phyloP scores from a whole-genome alignment of 1,284 basidiomycete genomes.

The Naganishia cerealis region DNA sequence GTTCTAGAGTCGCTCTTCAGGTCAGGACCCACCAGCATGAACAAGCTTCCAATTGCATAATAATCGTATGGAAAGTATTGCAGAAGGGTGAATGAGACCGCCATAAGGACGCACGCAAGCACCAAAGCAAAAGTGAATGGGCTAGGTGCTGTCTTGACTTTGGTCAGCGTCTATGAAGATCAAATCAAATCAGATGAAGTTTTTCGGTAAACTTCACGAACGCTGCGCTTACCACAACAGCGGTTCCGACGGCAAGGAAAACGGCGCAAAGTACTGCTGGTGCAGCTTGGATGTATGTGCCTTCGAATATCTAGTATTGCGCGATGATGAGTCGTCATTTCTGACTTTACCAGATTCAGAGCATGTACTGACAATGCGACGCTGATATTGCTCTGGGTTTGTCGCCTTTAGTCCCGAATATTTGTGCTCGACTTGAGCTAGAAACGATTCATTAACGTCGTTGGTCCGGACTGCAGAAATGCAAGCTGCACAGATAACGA shows the following conservation, averaged over 20 bases:
- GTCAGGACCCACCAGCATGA: conserved; percentile 40
- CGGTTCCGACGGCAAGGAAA: conserved; percentile 47
- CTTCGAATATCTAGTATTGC: conserved; percentile 43
- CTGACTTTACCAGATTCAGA: neutral
- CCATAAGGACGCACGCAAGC: conserved; percentile 48
- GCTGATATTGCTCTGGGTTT: conserved; percentile 29
- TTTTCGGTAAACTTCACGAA: neutral
- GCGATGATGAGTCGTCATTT: neutral
- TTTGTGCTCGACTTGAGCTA: conserved; percentile 26
- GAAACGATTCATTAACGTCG: conserved; percentile 17
- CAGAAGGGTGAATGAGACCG: conserved; percentile 38
- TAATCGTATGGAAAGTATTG: conserved; percentile 32
- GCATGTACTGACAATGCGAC: conserved; percentile 22
- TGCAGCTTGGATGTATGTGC: conserved; percentile 48
- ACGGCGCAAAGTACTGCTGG: conserved; percentile 46
- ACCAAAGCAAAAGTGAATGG: conserved; percentile 52
- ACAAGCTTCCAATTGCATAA: conserved; percentile 36
- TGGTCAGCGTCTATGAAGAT: conserved; percentile 42
- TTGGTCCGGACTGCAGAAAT: conserved; percentile 26
- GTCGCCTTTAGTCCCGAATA: conserved; percentile 30
- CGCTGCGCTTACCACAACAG: conserved; percentile 40
- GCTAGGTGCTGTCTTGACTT: conserved; percentile 50
- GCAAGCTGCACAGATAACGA: conserved; percentile 44
- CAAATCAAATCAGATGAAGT: neutral
- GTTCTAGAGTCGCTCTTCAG: neutral